phyloP scores from a whole-genome alignment of 768 basidiomycete genomes.

The Collybia sp. region DNA sequence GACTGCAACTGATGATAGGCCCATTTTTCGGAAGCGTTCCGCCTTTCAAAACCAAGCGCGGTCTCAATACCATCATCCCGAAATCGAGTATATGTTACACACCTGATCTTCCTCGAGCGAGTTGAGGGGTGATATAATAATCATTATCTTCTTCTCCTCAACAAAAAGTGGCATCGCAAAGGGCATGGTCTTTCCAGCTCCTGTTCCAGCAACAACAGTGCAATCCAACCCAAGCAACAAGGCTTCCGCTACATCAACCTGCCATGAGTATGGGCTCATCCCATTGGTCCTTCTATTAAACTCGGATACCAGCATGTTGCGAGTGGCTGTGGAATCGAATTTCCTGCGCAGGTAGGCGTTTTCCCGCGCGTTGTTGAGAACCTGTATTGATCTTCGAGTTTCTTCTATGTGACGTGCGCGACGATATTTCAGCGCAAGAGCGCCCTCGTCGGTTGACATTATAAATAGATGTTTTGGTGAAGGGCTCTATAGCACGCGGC shows the following conservation, averaged over 20 bases:
- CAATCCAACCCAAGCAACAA: conserved; percentile 26
- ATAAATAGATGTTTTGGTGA: neutral
- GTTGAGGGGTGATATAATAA: conserved; percentile 33
- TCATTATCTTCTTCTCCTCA: conserved; percentile 13
- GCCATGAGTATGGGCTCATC: conserved; percentile 25
- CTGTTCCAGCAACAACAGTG: conserved; percentile 30
- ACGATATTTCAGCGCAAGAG: neutral
- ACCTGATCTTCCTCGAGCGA: conserved; percentile 31
- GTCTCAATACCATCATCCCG: neutral
- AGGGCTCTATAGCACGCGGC: neutral
- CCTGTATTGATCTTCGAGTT: neutral
- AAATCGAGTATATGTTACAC: neutral
- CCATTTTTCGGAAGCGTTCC: conserved; percentile 21
- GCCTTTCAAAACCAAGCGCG: conserved; percentile 7
- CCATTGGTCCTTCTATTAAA: conserved; percentile 10
- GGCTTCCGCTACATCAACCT: conserved; percentile 32
- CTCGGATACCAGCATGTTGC: conserved; percentile 6
- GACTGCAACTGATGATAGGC: conserved; percentile 23
- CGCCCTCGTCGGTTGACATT: neutral
- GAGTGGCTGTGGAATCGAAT: conserved; percentile 11
- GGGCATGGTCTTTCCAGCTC: conserved; percentile 31
- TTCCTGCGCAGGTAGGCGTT: conserved; percentile 6
- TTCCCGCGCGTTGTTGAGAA: conserved; percentile 4
- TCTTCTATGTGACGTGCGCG: neutral
- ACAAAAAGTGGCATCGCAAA: conserved; percentile 26